Base-by-base conservation (phyloP, 805 yeast genomes). In the Candida anglica region DNA sequence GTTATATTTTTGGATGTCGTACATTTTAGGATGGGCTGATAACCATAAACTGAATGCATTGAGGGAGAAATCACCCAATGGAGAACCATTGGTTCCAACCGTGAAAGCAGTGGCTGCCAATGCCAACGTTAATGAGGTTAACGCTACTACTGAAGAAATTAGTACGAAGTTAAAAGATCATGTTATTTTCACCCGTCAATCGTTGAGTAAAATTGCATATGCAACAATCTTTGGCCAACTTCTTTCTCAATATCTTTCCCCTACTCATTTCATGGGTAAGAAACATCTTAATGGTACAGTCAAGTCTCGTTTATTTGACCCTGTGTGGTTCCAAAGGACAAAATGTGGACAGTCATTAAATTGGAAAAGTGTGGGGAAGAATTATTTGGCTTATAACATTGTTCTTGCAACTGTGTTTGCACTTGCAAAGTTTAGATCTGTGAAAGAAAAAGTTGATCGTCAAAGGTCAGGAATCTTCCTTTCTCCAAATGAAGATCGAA, bases 171-270 rank as follows among this genome's bases (percentile, higher is more conserved):
- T n/a, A n/a, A n/a, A n/a, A n/a, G n/a, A n/a, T n/a, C n/a, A n/a
- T n/a, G n/a, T n/a, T n/a, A n/a, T n/a, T n/a, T n/a, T n/a, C n/a
- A n/a, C n/a, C n/a, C n/a, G n/a, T n/a, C 28, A 26, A 17, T 10
- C 4, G 10, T 19, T 26, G 15, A 16, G n/a, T 3, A 32, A 25
- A 20, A 20, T 64, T 8, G 44, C 64, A 5, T 66, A 47, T 39
- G 68, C 72, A 14, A 35, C 53, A 20, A 42, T 66, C 9, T 66
- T 56, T 40, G 68, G 57, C 11, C 70, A 65, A 42, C 47, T 66
- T 28, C 52, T 66, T 23, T 60, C 68, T 23, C 61, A 63, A 40
- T 64, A 63, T 44, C 44, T 66, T 37, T 61, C 72, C 0, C 71
- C 71, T 2, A 60, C 71, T 2, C 47, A 39, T 25, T 56, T 43